A percentile compares a stretch with the other conserved stretches of the same genome.
Evolutionary conservation across 225 moss, liverwort and hornwort species (phyloP).

Genomic region (Physcomitrium patens): DNA sequence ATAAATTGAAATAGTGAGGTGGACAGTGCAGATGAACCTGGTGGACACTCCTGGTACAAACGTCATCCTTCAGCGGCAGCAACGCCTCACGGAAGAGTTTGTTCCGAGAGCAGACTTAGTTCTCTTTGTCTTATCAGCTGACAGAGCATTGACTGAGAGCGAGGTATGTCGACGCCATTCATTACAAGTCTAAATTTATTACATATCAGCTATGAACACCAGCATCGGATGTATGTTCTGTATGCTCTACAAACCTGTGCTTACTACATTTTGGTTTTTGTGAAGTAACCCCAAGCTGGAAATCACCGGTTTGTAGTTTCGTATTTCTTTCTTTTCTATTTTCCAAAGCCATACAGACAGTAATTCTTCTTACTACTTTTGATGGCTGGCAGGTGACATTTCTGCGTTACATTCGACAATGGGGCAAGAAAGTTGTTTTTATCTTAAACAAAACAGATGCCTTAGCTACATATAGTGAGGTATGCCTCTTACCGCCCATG

Average conservation of each 20-base stretch:
- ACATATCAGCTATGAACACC: too few species aligned
- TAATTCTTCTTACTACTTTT: slow-evolving; percentile 14
- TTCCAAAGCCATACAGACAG: too few species aligned
- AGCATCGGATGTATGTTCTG: too few species aligned
- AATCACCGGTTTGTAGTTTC: too few species aligned
- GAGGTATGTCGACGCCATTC: slow-evolving; percentile 62
- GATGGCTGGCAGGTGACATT: slow-evolving; percentile 67
- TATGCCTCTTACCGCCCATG: slow-evolving; percentile 25
- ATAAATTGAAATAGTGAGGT: slow-evolving; percentile 52
- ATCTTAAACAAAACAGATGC: slow-evolving; percentile 94
- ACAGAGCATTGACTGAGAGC: slow-evolving; percentile 91
- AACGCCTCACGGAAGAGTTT: slow-evolving; percentile 97
- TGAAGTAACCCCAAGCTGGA: too few species aligned
- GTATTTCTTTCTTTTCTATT: too few species aligned
- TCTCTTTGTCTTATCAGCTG: slow-evolving; percentile 93
- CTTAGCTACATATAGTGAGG: slow-evolving; percentile 72
- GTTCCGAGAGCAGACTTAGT: slow-evolving; percentile 97
- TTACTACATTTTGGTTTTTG: too few species aligned
- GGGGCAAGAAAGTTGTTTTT: slow-evolving; percentile 99
- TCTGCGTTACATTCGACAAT: slow-evolving; percentile 93
- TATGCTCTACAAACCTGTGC: too few species aligned
- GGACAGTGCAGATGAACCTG: slow-evolving; percentile 99
- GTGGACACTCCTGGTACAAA: slow-evolving; percentile 99
- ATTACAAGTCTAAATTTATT: not conserved
- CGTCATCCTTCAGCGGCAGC: slow-evolving; percentile 97